Evolutionary conservation across 352 stramenopile species (phyloP), one percentile per base, ranked within the genome.

Genomic region (Globisporangium lucens): DNA sequence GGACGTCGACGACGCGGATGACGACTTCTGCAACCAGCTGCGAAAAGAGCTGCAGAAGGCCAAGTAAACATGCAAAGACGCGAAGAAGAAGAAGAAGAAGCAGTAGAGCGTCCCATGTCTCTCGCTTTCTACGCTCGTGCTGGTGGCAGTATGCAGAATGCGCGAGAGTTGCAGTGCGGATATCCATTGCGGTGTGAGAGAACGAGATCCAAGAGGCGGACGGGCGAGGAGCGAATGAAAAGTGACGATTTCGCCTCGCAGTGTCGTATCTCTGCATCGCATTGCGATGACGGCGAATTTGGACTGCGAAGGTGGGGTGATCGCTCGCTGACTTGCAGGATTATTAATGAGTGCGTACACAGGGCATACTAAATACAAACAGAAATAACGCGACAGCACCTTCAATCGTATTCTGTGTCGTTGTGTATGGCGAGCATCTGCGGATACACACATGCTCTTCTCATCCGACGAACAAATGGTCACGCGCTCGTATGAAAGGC

Each of bases 1-100:
- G 90, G 90, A 97, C 69, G 88, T 97, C 47, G 90, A 97, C 58
- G 88, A 96, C 68, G 88, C 89, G n/a, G 90, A 97, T 71, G 89
- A 97, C 75, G 90, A 97, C 69, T 97, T 97, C 68, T 97, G 90
- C 82, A 94, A 96, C 80, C 90, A 96, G 71, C 73, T 97, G 70
- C 87, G 90, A 61, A 90, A 91, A 73, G 88, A 97, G 67, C 78
- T 97, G 56, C 79, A 93, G 68, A 95, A 96, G 78, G 79, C 79
- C 70, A 90, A 89, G 70, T 95, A 83, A 62, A 61, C 33, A n/a
- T 22, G 41, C 41, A 49, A 6, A 20, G 7, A 46, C 3, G 51
- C 51, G 4, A 30, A n/a, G 41, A 7, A 47, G 17, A 61, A 1
- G 10, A 57, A n/a, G 41, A 30, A 55, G 27, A 20, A n/a, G 35